Base-by-base conservation (phyloP, 73 alveolate species). In the Paramecium octaurelia region DNA sequence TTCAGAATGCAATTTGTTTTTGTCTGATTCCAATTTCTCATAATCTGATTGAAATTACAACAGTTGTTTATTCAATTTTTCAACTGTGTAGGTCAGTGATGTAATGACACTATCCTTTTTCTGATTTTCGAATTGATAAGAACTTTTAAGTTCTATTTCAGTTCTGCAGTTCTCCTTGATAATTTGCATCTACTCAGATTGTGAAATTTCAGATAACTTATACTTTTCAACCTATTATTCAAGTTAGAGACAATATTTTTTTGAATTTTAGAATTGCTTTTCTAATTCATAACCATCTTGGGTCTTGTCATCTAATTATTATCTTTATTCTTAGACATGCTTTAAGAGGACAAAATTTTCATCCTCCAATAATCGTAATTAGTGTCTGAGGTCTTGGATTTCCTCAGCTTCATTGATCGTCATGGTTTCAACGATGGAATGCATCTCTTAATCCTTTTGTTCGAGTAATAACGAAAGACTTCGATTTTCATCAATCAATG, bases 401-500 rank as follows among this genome's bases (percentile, higher is more conserved):
- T 80, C 91, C 24, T 80, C 91, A 3, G 91, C 46, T 80, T 80
- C 91, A 20, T 44, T 80, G 10, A 80, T 42, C 8, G 91, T 80
- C 46, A 80, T 18, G 10, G 91, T 20, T 80, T 80, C 91, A 12
- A 44, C 75, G 10, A 80, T 20, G 4, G 21, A 24, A 80, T 80
- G 50, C 43, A 80, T 23, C 27, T 80, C 91, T 35, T 44, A 23
- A 80, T 80, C 44, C 46, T 80, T 80, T 38, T 80, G 10, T 44
- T 80, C 29, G 12, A 80, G 46, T 12, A 44, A 48, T 31, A 20
- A 8, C 10, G 76, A 20, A 44, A 80, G 76, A 80, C 91, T 80
- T 80, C 57, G 10, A 64, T 80, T 80, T 46, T 80, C 91, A 11
- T 80, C 91, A 80, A 80, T 80, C 31, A 80, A 80, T 44, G 48